Evolutionary conservation across 2,329 filamentous ascomycete genomes (phyloP), one percentile per base, ranked within the genome.

Genomic region (Scedosporium aurantiacum): DNA sequence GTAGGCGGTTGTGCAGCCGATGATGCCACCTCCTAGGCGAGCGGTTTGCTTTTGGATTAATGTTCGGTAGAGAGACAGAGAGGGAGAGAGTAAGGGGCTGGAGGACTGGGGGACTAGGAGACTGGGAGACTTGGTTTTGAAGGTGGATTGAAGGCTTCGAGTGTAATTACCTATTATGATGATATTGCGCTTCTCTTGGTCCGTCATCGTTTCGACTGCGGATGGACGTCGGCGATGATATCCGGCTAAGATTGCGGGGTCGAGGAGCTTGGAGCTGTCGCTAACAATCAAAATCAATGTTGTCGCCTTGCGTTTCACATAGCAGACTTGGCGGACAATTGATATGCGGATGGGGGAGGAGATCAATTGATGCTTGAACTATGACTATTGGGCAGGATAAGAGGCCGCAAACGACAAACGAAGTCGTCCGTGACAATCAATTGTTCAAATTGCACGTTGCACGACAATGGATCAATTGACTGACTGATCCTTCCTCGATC

Each of bases 1-100:
- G 74, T 97, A 97, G 62, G 93, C 92, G 4, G 90, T 91, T 58
- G 90, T 94, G 72, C 86, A 88, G 69, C 94, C 94, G 68, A 97
- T 96, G 65, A 97, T 91, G 67, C 93, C 93, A 67, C 91, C 93
- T 67, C 93, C 91, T 91, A 63, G 2, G 61, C 25, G 6, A 23
- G 60, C 58, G 55, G 37, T 8, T 37, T 37, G 32, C 14, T 37
- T 37, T 37, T 10, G 32, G 32, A 37, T 37, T 37, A 37, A 37
- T 37, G 14, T 37, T 10, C 32, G 32, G 32, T 37, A 37, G 37
- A 12, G 43, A 55, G 60, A n/a, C n/a, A n/a, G n/a, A n/a, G n/a
- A n/a, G n/a, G n/a, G n/a, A n/a, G n/a, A n/a, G n/a, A n/a, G n/a
- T n/a, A n/a, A n/a, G n/a, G n/a, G n/a, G n/a, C n/a, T n/a, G n/a